Base-by-base conservation (phyloP, 257 asterid genomes). In the Solanum arcanum region DNA sequence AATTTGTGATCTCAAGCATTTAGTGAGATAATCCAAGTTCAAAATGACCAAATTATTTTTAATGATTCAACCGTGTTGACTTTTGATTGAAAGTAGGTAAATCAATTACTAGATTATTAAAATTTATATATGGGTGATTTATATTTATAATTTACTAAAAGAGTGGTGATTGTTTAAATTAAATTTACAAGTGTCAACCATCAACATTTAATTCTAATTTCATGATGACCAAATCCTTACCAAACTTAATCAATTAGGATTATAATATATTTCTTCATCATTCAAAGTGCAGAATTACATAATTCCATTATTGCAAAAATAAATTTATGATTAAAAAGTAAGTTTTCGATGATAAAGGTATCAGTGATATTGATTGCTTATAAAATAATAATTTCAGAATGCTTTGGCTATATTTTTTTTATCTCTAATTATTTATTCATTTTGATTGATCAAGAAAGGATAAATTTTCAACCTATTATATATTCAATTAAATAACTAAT, bases 181-280 rank as follows among this genome's bases (percentile, higher is more conserved):
- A 47, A 49, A 49, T 10, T 20, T 49, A 5, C 85, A 49, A 81
- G 46, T 49, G 69, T 47, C 44, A 29, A 81, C 29, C 44, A 29
- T 81, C 46, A 29, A 49, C 20, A 29, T 15, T 9, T 49, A 49
- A 16, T 49, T 49, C 42, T 49, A 80, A 49, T 47, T 46, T 81
- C 10, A 81, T 47, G 18, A 80, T 80, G 69, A 81, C 85, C 27
- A 81, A 49, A 9, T 81, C 85, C 85, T 49, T 49, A 29, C 85
- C 85, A 81, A 81, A 81, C 85, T 81, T 29, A 11, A 81, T 81
- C 44, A 49, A 49, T 81, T 15, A 49, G 31, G 4, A 49, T 16
- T 47, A 16, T 49, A 29, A 27, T 29, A 29, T 49, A 18, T 16
- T 25, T 21, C 39, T 60, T 29, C 85, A 80, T 80, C 69, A 81